Evolutionary conservation across 352 stramenopile genomes (phyloP).

Genomic region (Phytophthora tubulina): DNA sequence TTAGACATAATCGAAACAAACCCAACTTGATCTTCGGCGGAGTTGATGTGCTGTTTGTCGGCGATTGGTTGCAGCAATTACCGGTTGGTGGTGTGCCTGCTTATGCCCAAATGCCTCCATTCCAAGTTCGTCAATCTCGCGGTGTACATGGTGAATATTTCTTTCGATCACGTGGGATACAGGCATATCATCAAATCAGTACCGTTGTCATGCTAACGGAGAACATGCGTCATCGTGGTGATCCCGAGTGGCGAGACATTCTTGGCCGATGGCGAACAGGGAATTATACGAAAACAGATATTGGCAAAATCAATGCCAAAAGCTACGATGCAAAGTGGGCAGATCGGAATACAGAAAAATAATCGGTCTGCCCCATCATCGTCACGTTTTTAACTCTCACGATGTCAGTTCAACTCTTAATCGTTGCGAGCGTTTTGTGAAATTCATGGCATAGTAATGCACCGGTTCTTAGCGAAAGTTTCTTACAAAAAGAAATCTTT

Average conservation of each 20-base stretch:
- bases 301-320: not conserved
- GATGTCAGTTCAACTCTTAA: not conserved
- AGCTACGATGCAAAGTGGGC: not conserved
- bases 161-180: not conserved
- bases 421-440: not conserved
- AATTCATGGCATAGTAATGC: not conserved
- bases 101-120: not conserved
- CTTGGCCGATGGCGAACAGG: not conserved
- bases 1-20: too few species aligned
- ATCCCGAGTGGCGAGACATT: not conserved
- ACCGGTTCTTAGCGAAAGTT: not conserved
- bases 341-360: not conserved
- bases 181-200: not conserved
- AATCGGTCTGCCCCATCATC: not conserved
- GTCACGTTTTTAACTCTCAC: not conserved
- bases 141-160: not conserved
- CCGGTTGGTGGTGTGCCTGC: too few species aligned
- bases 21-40: too few species aligned
- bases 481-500: not conserved
- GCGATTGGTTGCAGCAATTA: too few species aligned
- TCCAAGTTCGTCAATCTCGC: not conserved
- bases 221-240: constrained; percentile 6
- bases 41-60: too few species aligned
- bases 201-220: not conserved
- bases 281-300: not conserved